Evolutionary conservation across 257 asterid species (phyloP), one percentile per base, ranked within the genome.

Genomic region (Penstemon eatonii): DNA sequence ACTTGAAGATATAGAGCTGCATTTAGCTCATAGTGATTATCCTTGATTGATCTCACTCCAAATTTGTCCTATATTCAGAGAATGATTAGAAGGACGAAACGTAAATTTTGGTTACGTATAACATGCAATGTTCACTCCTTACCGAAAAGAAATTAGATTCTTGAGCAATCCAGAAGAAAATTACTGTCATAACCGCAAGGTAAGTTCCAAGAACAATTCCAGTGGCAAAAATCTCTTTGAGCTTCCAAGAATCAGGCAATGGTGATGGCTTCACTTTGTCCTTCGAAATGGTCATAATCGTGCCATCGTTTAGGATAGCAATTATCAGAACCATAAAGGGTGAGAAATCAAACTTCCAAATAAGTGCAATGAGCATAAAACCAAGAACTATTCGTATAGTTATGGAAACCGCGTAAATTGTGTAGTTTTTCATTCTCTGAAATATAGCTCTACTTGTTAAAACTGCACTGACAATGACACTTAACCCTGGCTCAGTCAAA

Each of bases 311-410:
- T 15, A 84, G 90, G 18, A 84, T 80, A 52, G 90, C 90, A 60
- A 82, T 82, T 53, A 84, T 60, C 8, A 84, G 79, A 52, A 84
- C 87, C 90, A 84, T 84, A 73, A 84, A 84, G 0, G 87, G 90
- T 11, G 87, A 80, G 74, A 84, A 84, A 62, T 84, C 89, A 15
- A 84, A 84, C 79, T 79, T 73, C 89, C 89, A 84, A 39, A 82
- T 84, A 13, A 84, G 74, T 43, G 90, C 90, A 40, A 84, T 70
- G 70, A 82, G 84, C 87, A 82, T 65, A 73, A 84, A 60, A 73
- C 95, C 73, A 81, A 90, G 95, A 90, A 93, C 99, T 63, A 93
- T 90, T 83, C 99, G 98, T 51, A 92, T 92, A 36, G 98, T 92
- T 75, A 92, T 92, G 75, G 98, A 90, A 75, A 92, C 98, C 19